Percentiles rank a stretch among this genome's conserved stretches.
Evolutionary conservation across 306 rosid species (phyloP).

Genomic region (Acacia acuminata): DNA sequence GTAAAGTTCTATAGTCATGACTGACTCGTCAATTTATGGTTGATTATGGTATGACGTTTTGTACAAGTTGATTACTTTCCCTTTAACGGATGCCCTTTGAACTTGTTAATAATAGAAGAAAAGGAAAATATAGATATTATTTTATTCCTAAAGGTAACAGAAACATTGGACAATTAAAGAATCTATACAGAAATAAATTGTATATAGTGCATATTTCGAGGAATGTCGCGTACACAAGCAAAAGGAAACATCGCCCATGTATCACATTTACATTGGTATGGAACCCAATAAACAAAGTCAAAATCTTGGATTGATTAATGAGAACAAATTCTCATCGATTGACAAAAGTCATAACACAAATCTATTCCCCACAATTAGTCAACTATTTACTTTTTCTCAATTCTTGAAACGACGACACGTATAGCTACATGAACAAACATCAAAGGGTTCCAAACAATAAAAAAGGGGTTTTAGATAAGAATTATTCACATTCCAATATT

Average conservation of each 20-base stretch:
- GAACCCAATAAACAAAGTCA: background rate
- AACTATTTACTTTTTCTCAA: constrained; percentile 17
- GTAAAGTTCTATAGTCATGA: background rate
- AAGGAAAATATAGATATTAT: too few relatives aligned
- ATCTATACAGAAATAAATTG: too few relatives aligned
- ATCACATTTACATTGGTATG: background rate
- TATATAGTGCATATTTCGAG: background rate
- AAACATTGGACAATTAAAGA: too few relatives aligned
- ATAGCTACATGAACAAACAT: background rate
- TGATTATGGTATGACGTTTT: background rate
- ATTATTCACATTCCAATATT: background rate
- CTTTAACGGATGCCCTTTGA: background rate
- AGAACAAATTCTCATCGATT: constrained; percentile 20
- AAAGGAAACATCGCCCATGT: background rate
- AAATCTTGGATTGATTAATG: background rate
- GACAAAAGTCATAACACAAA: constrained; percentile 12
- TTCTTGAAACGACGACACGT: background rate
- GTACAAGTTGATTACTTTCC: background rate
- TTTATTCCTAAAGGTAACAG: too few relatives aligned
- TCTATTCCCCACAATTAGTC: constrained; percentile 37
- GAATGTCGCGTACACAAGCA: background rate
- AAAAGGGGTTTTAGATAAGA: background rate
- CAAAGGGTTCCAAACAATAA: background rate
- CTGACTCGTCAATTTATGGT: background rate
- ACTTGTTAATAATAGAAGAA: too few relatives aligned